Conservation (phyloP, 2,329 filamentous ascomycete species). For the Cadophora sp. region DNA sequence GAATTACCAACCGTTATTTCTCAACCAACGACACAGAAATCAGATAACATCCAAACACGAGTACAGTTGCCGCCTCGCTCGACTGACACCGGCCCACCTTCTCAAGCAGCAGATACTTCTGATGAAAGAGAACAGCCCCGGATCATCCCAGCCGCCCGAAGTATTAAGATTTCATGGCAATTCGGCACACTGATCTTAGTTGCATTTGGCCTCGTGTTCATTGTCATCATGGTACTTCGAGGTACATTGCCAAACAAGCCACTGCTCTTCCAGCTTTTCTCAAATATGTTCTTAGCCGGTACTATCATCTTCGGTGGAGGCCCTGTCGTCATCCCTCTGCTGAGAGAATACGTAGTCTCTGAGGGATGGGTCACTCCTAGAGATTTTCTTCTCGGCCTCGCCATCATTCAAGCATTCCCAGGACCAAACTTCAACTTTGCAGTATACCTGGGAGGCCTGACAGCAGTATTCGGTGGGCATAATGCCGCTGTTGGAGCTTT, state of each 20-base stretch:
- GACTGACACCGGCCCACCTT: neutral
- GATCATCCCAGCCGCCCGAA: constrained; percentile 32
- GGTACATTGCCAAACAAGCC: constrained; percentile 52
- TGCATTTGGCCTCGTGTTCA: constrained; percentile 62
- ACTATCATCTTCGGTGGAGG: constrained; percentile 64
- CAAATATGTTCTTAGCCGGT: constrained; percentile 76
- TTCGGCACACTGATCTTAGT: constrained; percentile 51
- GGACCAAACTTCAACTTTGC: constrained; percentile 68
- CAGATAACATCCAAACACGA: neutral
- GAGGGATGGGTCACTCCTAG: constrained; percentile 74
- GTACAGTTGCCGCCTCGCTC: neutral
- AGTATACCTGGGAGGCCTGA: constrained; percentile 61
- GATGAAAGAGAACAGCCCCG: constrained; percentile 10
- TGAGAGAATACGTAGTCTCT: constrained; percentile 67
- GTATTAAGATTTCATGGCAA: constrained; percentile 54
- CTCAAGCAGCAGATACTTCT: neutral
- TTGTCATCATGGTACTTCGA: constrained; percentile 59
- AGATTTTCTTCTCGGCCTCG: constrained; percentile 76
- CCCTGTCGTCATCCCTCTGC: constrained; percentile 68
- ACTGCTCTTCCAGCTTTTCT: constrained; percentile 66
- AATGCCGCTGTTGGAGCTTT: constrained; percentile 53
- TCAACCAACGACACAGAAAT: neutral
- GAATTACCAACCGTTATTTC: constrained; percentile 9
- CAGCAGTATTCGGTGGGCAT: constrained; percentile 46
- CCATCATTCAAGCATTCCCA: constrained; percentile 74